Conservation (phyloP, 1,284 basidiomycete species). For the Erythrobasidium hasegawianum region DNA sequence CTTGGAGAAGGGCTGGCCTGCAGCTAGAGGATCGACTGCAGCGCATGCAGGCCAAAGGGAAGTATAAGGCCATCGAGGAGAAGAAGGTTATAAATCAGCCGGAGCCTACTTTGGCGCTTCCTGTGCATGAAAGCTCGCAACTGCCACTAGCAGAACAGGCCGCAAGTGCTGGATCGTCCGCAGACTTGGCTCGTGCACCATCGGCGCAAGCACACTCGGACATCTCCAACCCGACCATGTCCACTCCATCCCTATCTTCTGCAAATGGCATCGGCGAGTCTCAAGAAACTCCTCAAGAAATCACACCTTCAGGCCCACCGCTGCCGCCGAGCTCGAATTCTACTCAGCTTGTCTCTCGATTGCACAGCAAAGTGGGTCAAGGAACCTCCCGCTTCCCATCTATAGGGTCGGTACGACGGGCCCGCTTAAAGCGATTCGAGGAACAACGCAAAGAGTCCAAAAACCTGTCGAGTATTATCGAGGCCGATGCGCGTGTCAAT, state of each 20-base stretch:
- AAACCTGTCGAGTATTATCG: slow-evolving; percentile 16
- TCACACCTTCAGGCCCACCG: too few relatives aligned
- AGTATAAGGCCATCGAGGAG: not conserved
- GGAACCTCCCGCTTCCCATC: slow-evolving; percentile 15
- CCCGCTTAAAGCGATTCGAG: slow-evolving; percentile 25
- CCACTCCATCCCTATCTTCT: too few relatives aligned
- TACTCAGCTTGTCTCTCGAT: too few relatives aligned
- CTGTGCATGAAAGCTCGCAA: not conserved
- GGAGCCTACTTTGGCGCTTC: not conserved
- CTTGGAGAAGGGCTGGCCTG: slow-evolving; percentile 27
- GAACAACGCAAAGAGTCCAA: slow-evolving; percentile 17
- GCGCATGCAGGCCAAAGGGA: slow-evolving; percentile 12
- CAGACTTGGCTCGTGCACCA: not conserved
- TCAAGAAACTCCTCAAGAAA: too few relatives aligned
- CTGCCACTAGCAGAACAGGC: not conserved
- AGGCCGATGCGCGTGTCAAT: not conserved
- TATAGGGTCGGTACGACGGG: slow-evolving; percentile 16
- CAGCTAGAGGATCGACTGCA: slow-evolving; percentile 14
- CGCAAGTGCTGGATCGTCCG: not conserved
- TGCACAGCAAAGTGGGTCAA: too few relatives aligned
- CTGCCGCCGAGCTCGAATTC: too few relatives aligned
- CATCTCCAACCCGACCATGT: too few relatives aligned
- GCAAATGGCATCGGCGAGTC: too few relatives aligned
- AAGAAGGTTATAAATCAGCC: too few relatives aligned
- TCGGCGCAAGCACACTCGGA: too few relatives aligned